These are phyloP conservation scores for Chaetomium tenue DNA, from an alignment of 495 filamentous ascomycete species.

Conservation along the genomic window DNA sequence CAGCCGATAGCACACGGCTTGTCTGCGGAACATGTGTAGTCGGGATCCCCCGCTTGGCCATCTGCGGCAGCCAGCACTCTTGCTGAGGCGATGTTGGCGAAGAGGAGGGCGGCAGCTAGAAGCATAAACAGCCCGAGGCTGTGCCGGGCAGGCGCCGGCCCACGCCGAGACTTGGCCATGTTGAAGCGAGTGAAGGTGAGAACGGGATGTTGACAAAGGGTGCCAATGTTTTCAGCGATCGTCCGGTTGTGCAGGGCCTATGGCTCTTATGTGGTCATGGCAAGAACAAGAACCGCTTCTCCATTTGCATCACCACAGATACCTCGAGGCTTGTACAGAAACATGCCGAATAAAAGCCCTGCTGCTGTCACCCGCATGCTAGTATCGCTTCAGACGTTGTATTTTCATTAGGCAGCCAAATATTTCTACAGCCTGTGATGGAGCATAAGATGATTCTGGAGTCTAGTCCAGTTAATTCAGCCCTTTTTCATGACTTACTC, in stretches of 20 bases:
- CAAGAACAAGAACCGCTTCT: neutral
- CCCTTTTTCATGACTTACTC: neutral
- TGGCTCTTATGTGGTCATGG: slow-evolving; percentile 4
- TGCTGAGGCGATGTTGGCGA: neutral
- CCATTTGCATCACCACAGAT: neutral
- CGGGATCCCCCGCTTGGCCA: neutral
- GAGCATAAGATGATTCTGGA: neutral
- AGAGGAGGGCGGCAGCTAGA: neutral
- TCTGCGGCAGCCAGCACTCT: slow-evolving; percentile 1
- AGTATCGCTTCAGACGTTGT: no score
- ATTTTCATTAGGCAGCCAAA: neutral
- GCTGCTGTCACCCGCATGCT: no score
- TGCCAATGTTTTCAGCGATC: neutral
- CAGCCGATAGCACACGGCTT: slow-evolving; percentile 25
- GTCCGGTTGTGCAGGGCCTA: neutral
- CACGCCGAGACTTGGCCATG: neutral
- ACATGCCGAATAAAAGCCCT: neutral
- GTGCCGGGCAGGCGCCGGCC: neutral
- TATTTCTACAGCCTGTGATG: neutral
- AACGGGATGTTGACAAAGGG: neutral
- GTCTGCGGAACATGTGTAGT: slow-evolving; percentile 18
- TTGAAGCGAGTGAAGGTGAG: neutral
- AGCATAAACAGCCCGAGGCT: slow-evolving; percentile 6
- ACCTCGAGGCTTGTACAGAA: neutral
- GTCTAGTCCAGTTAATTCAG: neutral